Base-by-base conservation (phyloP, 208 protist species). In the Leishmania aethiopica region DNA sequence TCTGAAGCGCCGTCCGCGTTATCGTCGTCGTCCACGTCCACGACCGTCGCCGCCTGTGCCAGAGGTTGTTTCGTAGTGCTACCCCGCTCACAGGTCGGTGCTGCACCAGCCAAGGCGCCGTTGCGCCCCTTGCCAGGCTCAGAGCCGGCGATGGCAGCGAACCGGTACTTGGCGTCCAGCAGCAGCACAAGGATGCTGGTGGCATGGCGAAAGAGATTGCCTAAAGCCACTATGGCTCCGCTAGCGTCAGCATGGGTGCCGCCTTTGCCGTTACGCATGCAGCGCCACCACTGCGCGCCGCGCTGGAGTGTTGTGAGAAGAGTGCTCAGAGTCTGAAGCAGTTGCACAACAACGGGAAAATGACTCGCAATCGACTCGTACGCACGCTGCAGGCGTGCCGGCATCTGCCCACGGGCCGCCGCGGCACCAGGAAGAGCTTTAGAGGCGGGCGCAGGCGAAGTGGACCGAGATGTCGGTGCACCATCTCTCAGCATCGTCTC, bases 341-440 rank as follows among this genome's bases (percentile, higher is more conserved):
- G 74, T 49, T 66, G 78, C 22, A 74, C 22, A 0, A 79, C 78
- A 10, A 83, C 49, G 3, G 83, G 49, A 53, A 86, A 70, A 19
- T 67, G 15, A 53, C 55, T 77, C 7, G 69, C 64, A n/a, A 80
- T 49, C 17, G 62, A 42, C 3, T 82, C 83, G 78, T 83, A 86
- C 37, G 78, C 22, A 45, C 83, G 75, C 17, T 37, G 70, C 28
- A 69, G 72, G 3, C 32, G 49, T 11, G 8, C 35, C 47, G 6
- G 37, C 37, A 11, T 35, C 77, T 37, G 37, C 40, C 0, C 22
- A 0, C 35, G 76, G 15, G 8, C 75, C 15, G 19, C 32, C 3
- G 40, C 35, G 10, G 53, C 40, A 37, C 22, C 75, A 15, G 35
- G 15, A 8, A 32, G 28, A 42, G 25, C 45, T 42, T 28, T 25